Evolutionary conservation across 805 yeast species (phyloP).

Genomic region (Candida chilensis): DNA sequence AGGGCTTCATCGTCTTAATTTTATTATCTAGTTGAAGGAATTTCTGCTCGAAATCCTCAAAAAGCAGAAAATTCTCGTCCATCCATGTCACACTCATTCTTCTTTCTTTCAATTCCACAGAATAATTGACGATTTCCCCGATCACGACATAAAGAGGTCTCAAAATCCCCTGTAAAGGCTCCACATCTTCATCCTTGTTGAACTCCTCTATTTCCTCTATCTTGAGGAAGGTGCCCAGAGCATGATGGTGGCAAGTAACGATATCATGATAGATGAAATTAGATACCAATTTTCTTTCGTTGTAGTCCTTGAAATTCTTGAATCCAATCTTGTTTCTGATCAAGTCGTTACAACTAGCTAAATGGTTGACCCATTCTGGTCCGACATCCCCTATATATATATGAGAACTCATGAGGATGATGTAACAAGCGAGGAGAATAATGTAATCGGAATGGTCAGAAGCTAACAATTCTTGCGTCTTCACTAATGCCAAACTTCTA

Average conservation of each 20-base stretch:
- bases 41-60: constrained; percentile 7
- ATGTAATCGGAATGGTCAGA: constrained; percentile 9
- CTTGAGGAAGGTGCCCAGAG: constrained; percentile 13
- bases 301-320: constrained; percentile 2
- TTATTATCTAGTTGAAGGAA: constrained; percentile 4
- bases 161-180: constrained; percentile 15
- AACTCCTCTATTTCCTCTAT: constrained; percentile 7
- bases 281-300: constrained; percentile 5
- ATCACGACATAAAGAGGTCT: constrained; percentile 9
- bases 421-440: constrained; percentile 13
- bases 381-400: constrained; percentile 21
- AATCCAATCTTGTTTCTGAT: constrained; percentile 7
- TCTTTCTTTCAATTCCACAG: constrained; percentile 8
- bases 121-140: constrained; percentile 9
- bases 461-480: constrained; percentile 6
- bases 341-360: constrained; percentile 5
- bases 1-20: constrained; percentile 1
- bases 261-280: constrained; percentile 8
- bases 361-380: constrained; percentile 4
- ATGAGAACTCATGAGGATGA: constrained; percentile 18
- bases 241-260: constrained; percentile 6
- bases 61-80: constrained; percentile 7
- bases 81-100: constrained; percentile 4
- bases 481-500: constrained; percentile 9
- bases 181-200: constrained; percentile 4